Percentiles rank a stretch among this genome's conserved stretches.
Conservation (phyloP, 2,329 filamentous ascomycete species). For the Aciculosporium take region DNA sequence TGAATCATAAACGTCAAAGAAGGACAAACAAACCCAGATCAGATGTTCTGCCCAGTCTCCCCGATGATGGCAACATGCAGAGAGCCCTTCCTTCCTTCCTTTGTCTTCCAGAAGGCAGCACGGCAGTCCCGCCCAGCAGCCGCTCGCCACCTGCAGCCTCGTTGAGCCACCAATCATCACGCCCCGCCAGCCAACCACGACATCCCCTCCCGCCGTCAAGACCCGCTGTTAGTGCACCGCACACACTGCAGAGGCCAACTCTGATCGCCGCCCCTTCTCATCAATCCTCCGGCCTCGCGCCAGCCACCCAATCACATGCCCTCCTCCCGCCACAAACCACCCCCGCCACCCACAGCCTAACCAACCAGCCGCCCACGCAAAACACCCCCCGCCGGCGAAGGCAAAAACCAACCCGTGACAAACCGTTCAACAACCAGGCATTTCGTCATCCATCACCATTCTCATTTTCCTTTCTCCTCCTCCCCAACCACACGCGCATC, state of each 20-base stretch:
- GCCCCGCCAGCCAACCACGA: no score
- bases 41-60: no score
- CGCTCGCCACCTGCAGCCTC: no score
- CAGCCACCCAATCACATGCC: constrained; percentile 12
- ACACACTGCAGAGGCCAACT: no score
- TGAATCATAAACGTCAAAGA: no score
- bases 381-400: neutral
- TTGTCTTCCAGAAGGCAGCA: neutral
- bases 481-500: neutral
- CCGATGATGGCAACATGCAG: no score
- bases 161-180: no score
- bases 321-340: constrained; percentile 7
- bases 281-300: no score
- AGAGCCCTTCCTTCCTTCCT: neutral
- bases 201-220: neutral
- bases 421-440: no score
- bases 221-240: constrained; percentile 4
- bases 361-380: neutral
- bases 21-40: no score
- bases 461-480: neutral
- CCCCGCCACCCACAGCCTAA: neutral
- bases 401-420: no score
- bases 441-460: no score
- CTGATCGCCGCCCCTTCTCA: neutral
- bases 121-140: neutral